phyloP scores from a whole-genome alignment of 371 early-diverging fungal genomes.

The Synchytrium microbalum region DNA sequence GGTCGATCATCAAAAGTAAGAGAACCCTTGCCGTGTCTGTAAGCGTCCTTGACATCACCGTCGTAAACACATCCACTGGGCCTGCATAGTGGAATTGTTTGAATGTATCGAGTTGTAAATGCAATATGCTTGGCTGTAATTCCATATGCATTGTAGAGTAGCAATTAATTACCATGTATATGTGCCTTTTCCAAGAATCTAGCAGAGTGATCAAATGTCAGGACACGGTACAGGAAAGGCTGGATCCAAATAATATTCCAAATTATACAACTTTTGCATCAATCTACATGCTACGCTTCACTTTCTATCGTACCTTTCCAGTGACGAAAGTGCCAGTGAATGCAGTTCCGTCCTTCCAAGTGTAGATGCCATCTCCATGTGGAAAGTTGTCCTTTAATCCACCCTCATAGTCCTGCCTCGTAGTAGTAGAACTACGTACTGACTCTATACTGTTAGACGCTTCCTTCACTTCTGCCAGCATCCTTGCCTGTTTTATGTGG shows the following conservation, averaged over 20 bases:
- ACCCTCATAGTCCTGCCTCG: not conserved
- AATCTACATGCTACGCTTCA: no score
- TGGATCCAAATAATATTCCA: constrained; percentile 22
- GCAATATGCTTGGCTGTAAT: not conserved
- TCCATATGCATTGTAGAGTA: not conserved
- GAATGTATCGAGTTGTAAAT: not conserved
- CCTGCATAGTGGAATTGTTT: constrained; percentile 15
- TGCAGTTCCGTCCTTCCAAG: constrained; percentile 27
- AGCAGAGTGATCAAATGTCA: not conserved
- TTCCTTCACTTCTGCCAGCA: not conserved
- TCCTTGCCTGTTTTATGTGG: not conserved
- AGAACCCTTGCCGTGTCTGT: constrained; percentile 33
- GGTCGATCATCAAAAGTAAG: constrained; percentile 13
- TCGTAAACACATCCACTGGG: constrained; percentile 28
- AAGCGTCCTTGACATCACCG: constrained; percentile 30
- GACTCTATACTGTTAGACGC: not conserved
- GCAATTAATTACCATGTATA: not conserved
- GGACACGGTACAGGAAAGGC: not conserved
- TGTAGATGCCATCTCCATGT: constrained; percentile 30
- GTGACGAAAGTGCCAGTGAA: constrained; percentile 32
- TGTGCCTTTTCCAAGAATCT: not conserved
- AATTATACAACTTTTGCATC: constrained; percentile 24
- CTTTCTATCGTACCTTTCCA: no score
- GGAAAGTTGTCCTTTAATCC: constrained; percentile 6
- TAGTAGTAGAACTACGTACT: not conserved